Conservation (phyloP, 1,284 basidiomycete genomes). For the Trichosporon ovoides region DNA sequence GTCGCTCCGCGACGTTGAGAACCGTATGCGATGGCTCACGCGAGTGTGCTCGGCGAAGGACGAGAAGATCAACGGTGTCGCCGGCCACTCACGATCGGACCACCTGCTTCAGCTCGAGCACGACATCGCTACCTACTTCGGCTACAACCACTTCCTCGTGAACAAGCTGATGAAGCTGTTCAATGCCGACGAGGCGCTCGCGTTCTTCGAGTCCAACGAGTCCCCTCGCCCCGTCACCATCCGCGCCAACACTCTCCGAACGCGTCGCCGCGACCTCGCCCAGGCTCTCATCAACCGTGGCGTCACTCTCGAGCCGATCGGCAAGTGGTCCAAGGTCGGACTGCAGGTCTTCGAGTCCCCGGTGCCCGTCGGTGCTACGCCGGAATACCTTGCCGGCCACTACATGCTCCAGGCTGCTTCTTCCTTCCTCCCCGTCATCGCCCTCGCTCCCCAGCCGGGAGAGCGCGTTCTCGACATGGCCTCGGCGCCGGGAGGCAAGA, state of each 20-base stretch:
- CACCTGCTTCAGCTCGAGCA: slow-evolving; percentile 81
- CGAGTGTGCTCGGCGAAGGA: slow-evolving; percentile 65
- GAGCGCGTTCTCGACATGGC: slow-evolving; percentile 98
- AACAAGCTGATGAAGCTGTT: slow-evolving; percentile 95
- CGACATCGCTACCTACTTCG: slow-evolving; percentile 91
- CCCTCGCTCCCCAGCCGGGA: slow-evolving; percentile 83
- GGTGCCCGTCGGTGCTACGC: slow-evolving; percentile 94
- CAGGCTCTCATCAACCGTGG: slow-evolving; percentile 93
- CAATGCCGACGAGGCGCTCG: slow-evolving; percentile 89
- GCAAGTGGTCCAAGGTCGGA: slow-evolving; percentile 98
- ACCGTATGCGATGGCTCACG: slow-evolving; percentile 82
- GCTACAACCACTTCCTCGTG: slow-evolving; percentile 92
- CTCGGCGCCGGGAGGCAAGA: slow-evolving; percentile 95
- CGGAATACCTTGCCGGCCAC: slow-evolving; percentile 97
- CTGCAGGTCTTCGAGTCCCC: slow-evolving; percentile 95
- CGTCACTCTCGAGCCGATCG: slow-evolving; percentile 94
- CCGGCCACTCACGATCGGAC: slow-evolving; percentile 76
- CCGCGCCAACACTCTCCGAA: slow-evolving; percentile 92
- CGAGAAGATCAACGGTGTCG: slow-evolving; percentile 55
- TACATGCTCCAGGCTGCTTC: slow-evolving; percentile 99
- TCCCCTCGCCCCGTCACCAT: slow-evolving; percentile 95
- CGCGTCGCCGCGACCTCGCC: slow-evolving; percentile 86
- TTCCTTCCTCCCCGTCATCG: slow-evolving; percentile 98
- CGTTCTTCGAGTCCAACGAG: slow-evolving; percentile 99
- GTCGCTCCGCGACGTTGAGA: slow-evolving; percentile 75